These are phyloP conservation scores for Cucumis melo DNA, from an alignment of 306 rosid genomes.

Conservation along the genomic window DNA sequence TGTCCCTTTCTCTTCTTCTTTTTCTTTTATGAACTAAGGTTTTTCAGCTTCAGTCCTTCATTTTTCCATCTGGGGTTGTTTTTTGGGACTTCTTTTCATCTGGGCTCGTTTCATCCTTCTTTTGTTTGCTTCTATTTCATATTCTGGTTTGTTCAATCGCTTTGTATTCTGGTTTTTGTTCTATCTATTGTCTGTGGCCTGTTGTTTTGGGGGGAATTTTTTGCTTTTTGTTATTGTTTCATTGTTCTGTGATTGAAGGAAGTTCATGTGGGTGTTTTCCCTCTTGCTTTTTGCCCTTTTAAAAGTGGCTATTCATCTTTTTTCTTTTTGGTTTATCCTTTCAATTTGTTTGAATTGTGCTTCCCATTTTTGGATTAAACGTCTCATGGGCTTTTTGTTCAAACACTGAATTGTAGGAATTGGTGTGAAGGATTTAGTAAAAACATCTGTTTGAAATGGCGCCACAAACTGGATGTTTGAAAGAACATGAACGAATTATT, in stretches of 20 bases:
- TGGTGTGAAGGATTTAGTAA: neutral
- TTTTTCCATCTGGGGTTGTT: neutral
- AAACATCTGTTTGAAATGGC: slow-evolving; percentile 25
- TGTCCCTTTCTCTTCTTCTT: neutral
- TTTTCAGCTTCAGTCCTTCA: neutral
- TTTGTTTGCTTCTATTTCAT: neutral
- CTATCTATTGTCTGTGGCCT: neutral
- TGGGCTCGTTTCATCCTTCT: neutral
- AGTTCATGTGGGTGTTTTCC: neutral
- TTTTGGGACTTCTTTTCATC: neutral
- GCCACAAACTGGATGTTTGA: slow-evolving; percentile 45
- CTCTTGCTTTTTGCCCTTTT: neutral
- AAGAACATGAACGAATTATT: slow-evolving; percentile 56
- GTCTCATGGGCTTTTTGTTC: neutral
- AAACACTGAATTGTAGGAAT: neutral
- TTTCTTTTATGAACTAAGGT: neutral
- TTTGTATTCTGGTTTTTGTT: neutral
- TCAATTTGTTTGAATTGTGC: neutral
- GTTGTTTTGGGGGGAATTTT: neutral
- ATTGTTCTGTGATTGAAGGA: slow-evolving; percentile 1
- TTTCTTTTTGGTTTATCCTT: neutral
- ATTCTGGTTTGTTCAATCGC: neutral
- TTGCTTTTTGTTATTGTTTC: neutral
- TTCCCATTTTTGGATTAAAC: neutral
- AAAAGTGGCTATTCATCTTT: neutral